Conservation (phyloP, 345 rosid species). For the Hibiscus syriacus region DNA sequence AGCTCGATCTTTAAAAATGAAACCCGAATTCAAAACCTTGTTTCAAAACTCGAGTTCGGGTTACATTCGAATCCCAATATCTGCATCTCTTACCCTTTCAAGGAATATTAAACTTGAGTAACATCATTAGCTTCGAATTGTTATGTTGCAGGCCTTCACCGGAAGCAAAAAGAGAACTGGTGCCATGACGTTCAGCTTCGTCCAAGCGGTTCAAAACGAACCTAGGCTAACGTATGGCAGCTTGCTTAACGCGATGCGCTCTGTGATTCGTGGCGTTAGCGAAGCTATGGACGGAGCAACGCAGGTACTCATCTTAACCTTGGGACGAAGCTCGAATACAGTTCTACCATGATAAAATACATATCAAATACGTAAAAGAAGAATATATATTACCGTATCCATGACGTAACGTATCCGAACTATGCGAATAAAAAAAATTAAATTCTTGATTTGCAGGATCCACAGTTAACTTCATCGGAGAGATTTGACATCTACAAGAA, state of each 20-base stretch:
- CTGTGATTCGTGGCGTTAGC: background rate
- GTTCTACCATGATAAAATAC: background rate
- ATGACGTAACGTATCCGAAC: no score
- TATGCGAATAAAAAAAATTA: no score
- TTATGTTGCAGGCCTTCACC: slow-evolving; percentile 43
- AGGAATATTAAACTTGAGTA: background rate
- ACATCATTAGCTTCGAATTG: background rate
- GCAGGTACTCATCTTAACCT: slow-evolving; percentile 27
- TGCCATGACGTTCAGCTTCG: slow-evolving; percentile 72
- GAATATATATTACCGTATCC: no score
- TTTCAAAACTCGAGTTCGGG: background rate
- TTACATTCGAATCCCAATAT: background rate
- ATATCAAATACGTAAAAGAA: background rate
- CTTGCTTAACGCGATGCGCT: slow-evolving; percentile 47
- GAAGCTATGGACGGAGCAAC: background rate
- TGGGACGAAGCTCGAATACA: background rate
- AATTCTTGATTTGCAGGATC: slow-evolving; percentile 60
- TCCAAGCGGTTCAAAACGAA: slow-evolving; percentile 53
- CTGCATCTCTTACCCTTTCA: background rate
- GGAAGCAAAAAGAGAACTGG: slow-evolving; percentile 42
- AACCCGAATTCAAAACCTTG: background rate
- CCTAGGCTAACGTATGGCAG: slow-evolving; percentile 53
- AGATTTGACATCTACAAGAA: slow-evolving; percentile 47
- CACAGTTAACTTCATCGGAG: slow-evolving; percentile 46
- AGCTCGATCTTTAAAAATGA: background rate